These are phyloP conservation scores for Sphagnum contortum DNA, from an alignment of 225 moss, liverwort and hornwort species.

Conservation along the genomic window DNA sequence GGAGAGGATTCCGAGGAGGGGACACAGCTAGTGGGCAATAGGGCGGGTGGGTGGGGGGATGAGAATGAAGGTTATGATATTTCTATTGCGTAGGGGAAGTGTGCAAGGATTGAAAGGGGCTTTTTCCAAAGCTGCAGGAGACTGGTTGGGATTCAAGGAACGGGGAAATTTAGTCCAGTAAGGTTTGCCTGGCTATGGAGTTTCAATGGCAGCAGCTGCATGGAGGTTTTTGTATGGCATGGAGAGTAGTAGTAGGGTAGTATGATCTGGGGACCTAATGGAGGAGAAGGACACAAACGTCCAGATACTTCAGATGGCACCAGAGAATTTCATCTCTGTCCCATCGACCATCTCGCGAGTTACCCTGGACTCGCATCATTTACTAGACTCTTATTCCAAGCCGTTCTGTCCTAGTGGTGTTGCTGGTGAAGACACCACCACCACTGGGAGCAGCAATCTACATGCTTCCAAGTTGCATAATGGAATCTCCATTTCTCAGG, in stretches of 20 bases:
- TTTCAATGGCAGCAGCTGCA: no score
- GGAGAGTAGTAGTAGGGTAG: no score
- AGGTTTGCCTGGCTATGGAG: no score
- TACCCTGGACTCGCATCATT: constrained; percentile 7
- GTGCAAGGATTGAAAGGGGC: not conserved
- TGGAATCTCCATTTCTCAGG: constrained; percentile 3
- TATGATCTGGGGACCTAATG: constrained; percentile 31
- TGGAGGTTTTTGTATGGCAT: no score
- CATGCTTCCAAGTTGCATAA: constrained; percentile 6
- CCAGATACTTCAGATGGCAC: constrained; percentile 32
- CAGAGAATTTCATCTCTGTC: constrained; percentile 23
- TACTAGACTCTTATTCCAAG: constrained; percentile 6
- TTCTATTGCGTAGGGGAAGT: no score
- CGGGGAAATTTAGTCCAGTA: not conserved
- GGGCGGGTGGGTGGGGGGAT: no score
- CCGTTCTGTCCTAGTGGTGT: constrained; percentile 5
- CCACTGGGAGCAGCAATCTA: not conserved
- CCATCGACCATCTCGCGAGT: constrained; percentile 13
- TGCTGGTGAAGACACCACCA: constrained; percentile 7
- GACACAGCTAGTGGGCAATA: no score
- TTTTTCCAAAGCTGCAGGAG: not conserved
- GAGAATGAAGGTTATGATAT: no score
- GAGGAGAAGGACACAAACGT: constrained; percentile 27
- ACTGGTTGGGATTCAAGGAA: not conserved
- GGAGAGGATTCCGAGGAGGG: no score